Conservation (phyloP, 345 rosid genomes). For the Excoecaria cochinchinensis region DNA sequence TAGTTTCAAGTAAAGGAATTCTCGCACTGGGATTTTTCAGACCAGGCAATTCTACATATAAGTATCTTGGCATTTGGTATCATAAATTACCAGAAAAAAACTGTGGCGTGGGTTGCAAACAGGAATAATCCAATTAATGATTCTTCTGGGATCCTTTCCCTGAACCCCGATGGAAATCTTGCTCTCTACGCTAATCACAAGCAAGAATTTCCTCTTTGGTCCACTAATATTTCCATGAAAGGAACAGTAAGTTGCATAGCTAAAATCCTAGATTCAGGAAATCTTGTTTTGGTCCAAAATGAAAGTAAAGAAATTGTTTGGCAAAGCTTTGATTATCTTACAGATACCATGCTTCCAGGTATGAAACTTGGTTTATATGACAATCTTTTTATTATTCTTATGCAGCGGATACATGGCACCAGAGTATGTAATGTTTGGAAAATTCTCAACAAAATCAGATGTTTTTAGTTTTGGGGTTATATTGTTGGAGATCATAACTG, state of each 20-base stretch:
- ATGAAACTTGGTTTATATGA: constrained; percentile 1
- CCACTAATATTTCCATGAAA: not conserved
- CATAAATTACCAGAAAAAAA: not conserved
- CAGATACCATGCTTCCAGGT: not conserved
- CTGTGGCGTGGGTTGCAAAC: constrained; percentile 21
- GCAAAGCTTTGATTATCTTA: not conserved
- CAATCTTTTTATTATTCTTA: not conserved
- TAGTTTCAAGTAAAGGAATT: not conserved
- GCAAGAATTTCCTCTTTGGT: constrained; percentile 3
- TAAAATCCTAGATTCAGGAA: constrained; percentile 8
- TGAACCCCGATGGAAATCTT: not conserved
- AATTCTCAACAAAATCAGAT: constrained; percentile 65
- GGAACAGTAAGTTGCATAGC: not conserved
- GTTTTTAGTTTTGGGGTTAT: constrained; percentile 65
- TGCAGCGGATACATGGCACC: constrained; percentile 83
- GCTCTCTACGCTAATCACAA: not conserved
- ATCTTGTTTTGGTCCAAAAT: constrained; percentile 9
- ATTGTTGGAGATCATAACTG: constrained; percentile 1
- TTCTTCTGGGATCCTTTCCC: constrained; percentile 1
- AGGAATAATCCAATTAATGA: constrained; percentile 14
- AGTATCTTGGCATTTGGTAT: constrained; percentile 22
- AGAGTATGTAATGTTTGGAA: constrained; percentile 63
- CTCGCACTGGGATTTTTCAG: not conserved
- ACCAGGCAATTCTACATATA: not conserved
- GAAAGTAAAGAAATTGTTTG: constrained; percentile 2